phyloP scores from a whole-genome alignment of 1,284 basidiomycete species.

The Ganoderma lucidum region DNA sequence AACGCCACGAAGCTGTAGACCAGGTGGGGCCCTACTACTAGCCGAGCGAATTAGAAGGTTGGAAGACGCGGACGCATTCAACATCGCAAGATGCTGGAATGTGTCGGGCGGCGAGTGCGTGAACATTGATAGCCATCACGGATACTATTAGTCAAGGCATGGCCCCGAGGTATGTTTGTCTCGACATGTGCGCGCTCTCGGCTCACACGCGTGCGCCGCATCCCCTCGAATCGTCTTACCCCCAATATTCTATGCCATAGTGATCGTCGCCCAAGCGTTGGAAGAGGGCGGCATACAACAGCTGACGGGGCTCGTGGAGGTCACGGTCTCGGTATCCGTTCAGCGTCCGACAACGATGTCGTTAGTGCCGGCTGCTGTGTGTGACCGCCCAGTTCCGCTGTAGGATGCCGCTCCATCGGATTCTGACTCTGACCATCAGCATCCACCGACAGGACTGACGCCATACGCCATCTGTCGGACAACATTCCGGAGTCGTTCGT shows the following conservation, averaged over 20 bases:
- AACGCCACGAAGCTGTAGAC: not conserved
- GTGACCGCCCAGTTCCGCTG: no score
- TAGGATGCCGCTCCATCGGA: not conserved
- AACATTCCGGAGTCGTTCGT: no score
- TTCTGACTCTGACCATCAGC: not conserved
- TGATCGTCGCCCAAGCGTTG: not conserved
- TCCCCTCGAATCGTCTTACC: not conserved
- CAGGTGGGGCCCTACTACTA: not conserved
- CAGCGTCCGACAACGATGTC: not conserved
- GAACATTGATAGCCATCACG: not conserved
- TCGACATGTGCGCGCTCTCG: not conserved
- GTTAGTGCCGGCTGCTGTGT: not conserved
- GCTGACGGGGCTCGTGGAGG: not conserved
- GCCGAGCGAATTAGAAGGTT: constrained; percentile 2
- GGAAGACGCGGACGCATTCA: not conserved
- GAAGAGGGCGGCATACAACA: not conserved
- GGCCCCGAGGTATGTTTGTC: not conserved
- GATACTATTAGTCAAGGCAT: not conserved
- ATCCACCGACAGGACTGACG: no score
- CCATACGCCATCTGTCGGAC: no score
- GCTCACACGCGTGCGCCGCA: not conserved
- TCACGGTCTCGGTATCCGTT: not conserved
- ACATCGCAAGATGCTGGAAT: not conserved
- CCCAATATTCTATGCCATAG: not conserved
- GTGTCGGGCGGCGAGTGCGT: not conserved